These are phyloP conservation scores for Tylopilus sp. DNA, from an alignment of 1,284 basidiomycete genomes.

Conservation along the genomic window DNA sequence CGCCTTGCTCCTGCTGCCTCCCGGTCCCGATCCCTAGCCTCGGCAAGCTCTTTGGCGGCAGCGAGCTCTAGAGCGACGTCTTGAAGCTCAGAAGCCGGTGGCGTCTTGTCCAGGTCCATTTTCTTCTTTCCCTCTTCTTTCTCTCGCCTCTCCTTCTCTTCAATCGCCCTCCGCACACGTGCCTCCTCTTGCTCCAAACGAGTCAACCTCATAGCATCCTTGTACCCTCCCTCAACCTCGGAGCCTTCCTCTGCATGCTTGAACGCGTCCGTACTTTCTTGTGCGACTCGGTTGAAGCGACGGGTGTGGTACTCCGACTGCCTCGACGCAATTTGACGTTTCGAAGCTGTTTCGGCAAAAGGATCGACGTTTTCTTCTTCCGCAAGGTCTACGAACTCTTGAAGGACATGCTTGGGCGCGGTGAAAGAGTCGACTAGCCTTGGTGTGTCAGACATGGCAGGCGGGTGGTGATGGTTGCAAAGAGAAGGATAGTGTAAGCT, in stretches of 20 bases:
- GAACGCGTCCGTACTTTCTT: slow-evolving; percentile 78
- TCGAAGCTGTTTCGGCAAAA: slow-evolving; percentile 87
- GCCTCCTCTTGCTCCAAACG: slow-evolving; percentile 92
- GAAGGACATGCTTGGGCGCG: slow-evolving; percentile 88
- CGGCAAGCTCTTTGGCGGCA: slow-evolving; percentile 49
- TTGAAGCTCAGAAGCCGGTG: slow-evolving; percentile 70
- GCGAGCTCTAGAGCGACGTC: slow-evolving; percentile 64
- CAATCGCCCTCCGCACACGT: slow-evolving; percentile 78
- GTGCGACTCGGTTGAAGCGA: slow-evolving; percentile 78
- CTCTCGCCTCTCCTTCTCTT: slow-evolving; percentile 80
- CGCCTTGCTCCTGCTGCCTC: slow-evolving; percentile 54
- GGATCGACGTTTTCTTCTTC: slow-evolving; percentile 91
- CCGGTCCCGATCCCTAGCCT: slow-evolving; percentile 32
- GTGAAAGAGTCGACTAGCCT: slow-evolving; percentile 82
- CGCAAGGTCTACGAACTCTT: slow-evolving; percentile 90
- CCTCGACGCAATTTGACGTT: slow-evolving; percentile 89
- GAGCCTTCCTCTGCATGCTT: slow-evolving; percentile 56
- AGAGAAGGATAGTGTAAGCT: slow-evolving; percentile 20
- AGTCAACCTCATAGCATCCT: slow-evolving; percentile 91
- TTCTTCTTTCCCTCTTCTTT: slow-evolving; percentile 76
- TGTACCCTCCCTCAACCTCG: slow-evolving; percentile 83
- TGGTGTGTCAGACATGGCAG: slow-evolving; percentile 46
- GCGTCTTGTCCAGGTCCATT: slow-evolving; percentile 84
- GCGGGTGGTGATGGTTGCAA: slow-evolving; percentile 20
- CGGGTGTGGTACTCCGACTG: slow-evolving; percentile 96